A percentile compares a stretch with the other conserved stretches of the same genome.
Conservation (phyloP, 805 yeast species). For the Cyberlindnera galapagoensis region DNA sequence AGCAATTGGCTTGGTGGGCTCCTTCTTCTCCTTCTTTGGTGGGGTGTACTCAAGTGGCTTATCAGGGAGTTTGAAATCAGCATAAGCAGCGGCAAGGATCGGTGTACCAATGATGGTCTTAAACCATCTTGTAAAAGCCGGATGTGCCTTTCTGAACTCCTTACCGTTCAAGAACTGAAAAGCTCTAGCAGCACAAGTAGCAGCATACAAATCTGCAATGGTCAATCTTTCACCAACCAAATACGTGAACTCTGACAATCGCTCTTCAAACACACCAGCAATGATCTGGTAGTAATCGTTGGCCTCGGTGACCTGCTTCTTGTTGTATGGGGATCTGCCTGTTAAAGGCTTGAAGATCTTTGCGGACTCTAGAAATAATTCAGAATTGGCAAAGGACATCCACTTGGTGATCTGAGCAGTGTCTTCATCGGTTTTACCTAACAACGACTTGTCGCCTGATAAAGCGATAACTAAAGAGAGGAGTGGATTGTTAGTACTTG, state of each 20-base stretch:
- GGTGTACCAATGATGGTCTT: constrained; percentile 42
- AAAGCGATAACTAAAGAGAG: constrained; percentile 24
- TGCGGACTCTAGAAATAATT: constrained; percentile 43
- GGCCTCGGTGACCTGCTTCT: constrained; percentile 49
- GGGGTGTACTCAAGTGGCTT: constrained; percentile 61
- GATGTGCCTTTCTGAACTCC: constrained; percentile 56
- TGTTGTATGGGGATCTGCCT: constrained; percentile 70
- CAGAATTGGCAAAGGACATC: constrained; percentile 69
- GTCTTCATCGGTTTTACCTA: constrained; percentile 60
- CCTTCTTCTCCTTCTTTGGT: constrained; percentile 59
- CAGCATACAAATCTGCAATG: constrained; percentile 56
- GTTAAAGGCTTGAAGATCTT: constrained; percentile 48
- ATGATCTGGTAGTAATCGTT: constrained; percentile 29
- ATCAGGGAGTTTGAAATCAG: constrained; percentile 49
- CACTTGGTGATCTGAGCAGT: constrained; percentile 58
- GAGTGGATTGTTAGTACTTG: constrained; percentile 6
- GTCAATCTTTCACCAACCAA: constrained; percentile 61
- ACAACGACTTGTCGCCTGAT: constrained; percentile 32
- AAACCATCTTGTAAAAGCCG: constrained; percentile 64
- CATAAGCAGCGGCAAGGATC: constrained; percentile 37
- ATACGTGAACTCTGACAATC: constrained; percentile 53
- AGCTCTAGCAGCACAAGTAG: constrained; percentile 43
- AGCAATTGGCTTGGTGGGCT: constrained; percentile 31
- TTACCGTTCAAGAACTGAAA: constrained; percentile 52
- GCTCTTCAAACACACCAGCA: constrained; percentile 42